Evolutionary conservation across 2,329 filamentous ascomycete species (phyloP).

Genomic region (Calcarisporium arbuscula): DNA sequence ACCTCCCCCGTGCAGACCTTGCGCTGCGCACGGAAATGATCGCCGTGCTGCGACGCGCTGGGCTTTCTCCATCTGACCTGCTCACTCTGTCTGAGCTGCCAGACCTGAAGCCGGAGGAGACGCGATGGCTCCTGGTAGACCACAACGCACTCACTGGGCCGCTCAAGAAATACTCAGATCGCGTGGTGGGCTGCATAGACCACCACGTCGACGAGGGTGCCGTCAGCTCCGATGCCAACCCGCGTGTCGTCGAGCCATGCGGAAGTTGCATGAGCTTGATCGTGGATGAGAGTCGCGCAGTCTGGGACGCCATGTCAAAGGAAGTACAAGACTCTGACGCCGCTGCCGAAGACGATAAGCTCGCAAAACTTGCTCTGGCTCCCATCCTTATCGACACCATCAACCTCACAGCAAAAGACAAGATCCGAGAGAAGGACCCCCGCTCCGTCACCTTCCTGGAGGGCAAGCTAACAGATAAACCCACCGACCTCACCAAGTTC

Average conservation of each 20-base stretch:
- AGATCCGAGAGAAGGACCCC: slow-evolving; percentile 58
- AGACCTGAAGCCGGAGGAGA: slow-evolving; percentile 36
- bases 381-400: slow-evolving; percentile 69
- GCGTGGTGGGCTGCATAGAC: slow-evolving; percentile 63
- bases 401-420: slow-evolving; percentile 55
- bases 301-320: slow-evolving; percentile 50
- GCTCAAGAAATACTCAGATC: slow-evolving; percentile 44
- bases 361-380: slow-evolving; percentile 62
- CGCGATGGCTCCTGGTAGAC: slow-evolving; percentile 70
- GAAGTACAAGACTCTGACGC: slow-evolving; percentile 15
- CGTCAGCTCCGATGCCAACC: slow-evolving; percentile 40
- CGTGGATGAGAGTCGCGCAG: slow-evolving; percentile 47
- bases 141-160: slow-evolving; percentile 67
- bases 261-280: slow-evolving; percentile 72
- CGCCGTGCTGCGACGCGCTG: slow-evolving; percentile 56
- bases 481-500: slow-evolving; percentile 49
- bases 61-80: slow-evolving; percentile 53
- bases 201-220: slow-evolving; percentile 69
- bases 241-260: slow-evolving; percentile 56
- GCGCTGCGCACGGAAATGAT: slow-evolving; percentile 66
- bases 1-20: slow-evolving; percentile 63
- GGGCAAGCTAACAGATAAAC: slow-evolving; percentile 28
- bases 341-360: slow-evolving; percentile 42
- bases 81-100: slow-evolving; percentile 53
- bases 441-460: slow-evolving; percentile 54